A percentile compares a stretch with the other conserved stretches of the same genome.
Conservation (phyloP, 2,329 filamentous ascomycete species). For the Cercospora sesami region DNA sequence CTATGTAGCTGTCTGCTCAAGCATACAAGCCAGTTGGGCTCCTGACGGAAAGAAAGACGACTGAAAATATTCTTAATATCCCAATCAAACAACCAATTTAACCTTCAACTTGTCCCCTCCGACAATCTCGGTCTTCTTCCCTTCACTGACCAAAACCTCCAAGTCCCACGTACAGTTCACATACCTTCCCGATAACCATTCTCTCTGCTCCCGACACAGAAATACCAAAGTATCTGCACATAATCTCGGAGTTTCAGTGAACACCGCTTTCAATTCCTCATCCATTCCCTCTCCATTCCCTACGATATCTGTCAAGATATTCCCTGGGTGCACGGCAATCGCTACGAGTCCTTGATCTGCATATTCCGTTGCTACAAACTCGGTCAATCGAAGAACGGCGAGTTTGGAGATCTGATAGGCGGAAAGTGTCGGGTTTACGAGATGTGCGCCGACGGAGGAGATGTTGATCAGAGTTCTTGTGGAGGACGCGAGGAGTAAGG, state of each 20-base stretch:
- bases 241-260: constrained; percentile 37
- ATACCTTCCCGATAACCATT: constrained; percentile 45
- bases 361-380: background rate
- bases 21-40: constrained; percentile 52
- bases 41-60: constrained; percentile 42
- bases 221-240: constrained; percentile 37
- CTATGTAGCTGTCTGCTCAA: constrained; percentile 51
- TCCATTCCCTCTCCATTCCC: background rate
- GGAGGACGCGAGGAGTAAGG: background rate
- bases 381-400: background rate
- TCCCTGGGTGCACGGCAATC: background rate
- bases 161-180: constrained; percentile 45
- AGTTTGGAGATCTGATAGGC: background rate
- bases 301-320: background rate
- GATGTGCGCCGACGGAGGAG: background rate
- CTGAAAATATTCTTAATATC: constrained; percentile 11
- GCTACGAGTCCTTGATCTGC: background rate
- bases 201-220: constrained; percentile 37
- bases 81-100: background rate
- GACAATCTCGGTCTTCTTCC: background rate
- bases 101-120: background rate
- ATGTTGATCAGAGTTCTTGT: background rate
- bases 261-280: constrained; percentile 23
- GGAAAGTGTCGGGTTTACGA: background rate
- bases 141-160: constrained; percentile 30